phyloP scores from a whole-genome alignment of 1,139 yeast genomes.

The Saccharomyces hybrid region DNA sequence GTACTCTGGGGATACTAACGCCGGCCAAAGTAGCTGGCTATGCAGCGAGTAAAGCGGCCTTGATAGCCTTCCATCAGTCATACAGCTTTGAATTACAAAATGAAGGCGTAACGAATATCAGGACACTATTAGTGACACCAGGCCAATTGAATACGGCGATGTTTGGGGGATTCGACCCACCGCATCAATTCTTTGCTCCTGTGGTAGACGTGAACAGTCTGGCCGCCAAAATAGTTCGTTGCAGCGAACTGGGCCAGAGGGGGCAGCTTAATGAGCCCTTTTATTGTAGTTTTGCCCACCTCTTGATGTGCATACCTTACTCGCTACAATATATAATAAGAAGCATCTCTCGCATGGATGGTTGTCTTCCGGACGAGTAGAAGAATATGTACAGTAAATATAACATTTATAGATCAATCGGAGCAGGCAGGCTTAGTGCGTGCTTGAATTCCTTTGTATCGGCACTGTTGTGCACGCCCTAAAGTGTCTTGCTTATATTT shows the following conservation, averaged over 20 bases:
- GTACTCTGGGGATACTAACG: constrained; percentile 62
- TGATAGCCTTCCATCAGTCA: constrained; percentile 53
- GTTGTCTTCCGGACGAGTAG: constrained; percentile 24
- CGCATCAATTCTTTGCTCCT: constrained; percentile 60
- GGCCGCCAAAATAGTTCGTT: constrained; percentile 39
- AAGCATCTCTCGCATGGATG: constrained; percentile 33
- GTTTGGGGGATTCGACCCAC: constrained; percentile 56
- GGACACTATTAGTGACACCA: constrained; percentile 49
- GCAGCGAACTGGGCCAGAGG: constrained; percentile 40
- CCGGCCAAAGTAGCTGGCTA: constrained; percentile 61
- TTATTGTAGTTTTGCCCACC: constrained; percentile 52
- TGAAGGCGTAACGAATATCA: constrained; percentile 25
- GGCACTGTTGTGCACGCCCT: neutral
- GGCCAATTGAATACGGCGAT: constrained; percentile 60
- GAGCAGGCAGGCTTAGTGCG: neutral
- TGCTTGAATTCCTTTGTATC: neutral
- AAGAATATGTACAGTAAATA: neutral
- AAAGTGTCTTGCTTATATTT: neutral
- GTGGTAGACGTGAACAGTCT: constrained; percentile 40
- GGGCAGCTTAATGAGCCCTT: constrained; percentile 53
- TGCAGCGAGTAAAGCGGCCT: constrained; percentile 60
- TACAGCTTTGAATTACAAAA: constrained; percentile 42
- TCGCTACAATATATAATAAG: constrained; percentile 41
- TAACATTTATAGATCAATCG: neutral
- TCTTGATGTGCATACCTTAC: constrained; percentile 47